Evolutionary conservation across 176 grass and related monocot genomes (phyloP), one percentile per base, ranked within the genome.

Genomic region (Ampelocalamus luodianensis): DNA sequence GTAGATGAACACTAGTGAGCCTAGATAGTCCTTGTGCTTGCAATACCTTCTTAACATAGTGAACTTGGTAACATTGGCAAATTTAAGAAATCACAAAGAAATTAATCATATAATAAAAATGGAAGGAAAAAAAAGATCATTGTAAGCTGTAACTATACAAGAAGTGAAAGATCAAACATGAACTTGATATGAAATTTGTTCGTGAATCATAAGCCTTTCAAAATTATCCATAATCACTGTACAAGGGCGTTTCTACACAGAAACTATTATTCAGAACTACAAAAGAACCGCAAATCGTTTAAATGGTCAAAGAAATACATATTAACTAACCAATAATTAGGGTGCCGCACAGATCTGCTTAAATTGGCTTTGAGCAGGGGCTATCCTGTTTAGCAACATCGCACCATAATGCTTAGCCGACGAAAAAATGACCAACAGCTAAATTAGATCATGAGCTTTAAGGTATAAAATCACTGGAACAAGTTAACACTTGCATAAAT

Each of bases 401-500:
- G 45, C 45, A 74, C 46, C 23, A 34, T 51, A 74, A 74, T 51
- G 71, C 15, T 10, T 74, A 34, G 7, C 9, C 14, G 14, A 34
- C 62, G 15, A 8, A 65, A 59, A 65, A 66, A 66, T 18, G 17
- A 66, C 15, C 15, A 36, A 63, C 8, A 18, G 64, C 64, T 18
- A 38, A 66, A 66, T 37, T 36, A 37, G 32, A 66, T 20, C 64
- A 38, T 18, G 64, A 66, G 32, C 14, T 17, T 58, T 36, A 16
- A 65, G 62, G 26, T 36, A 65, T 34, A 65, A 66, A 37, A 66
- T 18, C 62, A 62, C 13, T 85, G n/a, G 20, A 64, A 65, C 45
- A 65, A 45, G 42, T 42, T 42, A 65, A 51, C 1, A 51, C 15
- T 16, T 54, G 39, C 62, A 79, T 55, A 71, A 61, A n/a, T 43